phyloP scores from a whole-genome alignment of 805 yeast genomes.

The Hanseniaspora nectarophila region DNA sequence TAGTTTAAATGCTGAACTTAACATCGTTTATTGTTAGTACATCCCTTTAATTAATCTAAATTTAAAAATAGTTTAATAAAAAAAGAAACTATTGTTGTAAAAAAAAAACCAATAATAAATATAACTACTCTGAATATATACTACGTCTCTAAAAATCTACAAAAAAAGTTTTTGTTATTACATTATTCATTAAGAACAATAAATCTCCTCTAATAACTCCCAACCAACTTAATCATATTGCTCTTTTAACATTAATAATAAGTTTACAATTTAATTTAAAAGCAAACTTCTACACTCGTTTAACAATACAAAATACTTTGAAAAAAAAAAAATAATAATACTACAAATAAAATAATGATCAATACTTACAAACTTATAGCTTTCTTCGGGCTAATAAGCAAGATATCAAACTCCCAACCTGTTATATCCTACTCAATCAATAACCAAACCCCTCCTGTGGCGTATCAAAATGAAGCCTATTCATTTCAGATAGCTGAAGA shows the following conservation, averaged over 20 bases:
- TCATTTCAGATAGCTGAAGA: constrained; percentile 54
- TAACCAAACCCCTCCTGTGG: constrained; percentile 80
- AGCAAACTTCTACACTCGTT: too few species aligned
- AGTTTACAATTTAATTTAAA: too few species aligned
- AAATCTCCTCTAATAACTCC: too few species aligned
- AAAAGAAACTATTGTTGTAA: neutral
- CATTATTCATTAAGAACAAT: neutral
- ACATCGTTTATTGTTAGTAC: neutral
- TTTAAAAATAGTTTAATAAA: neutral
- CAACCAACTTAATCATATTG: neutral
- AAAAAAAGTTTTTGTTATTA: neutral
- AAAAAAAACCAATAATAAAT: neutral
- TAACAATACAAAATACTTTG: too few species aligned
- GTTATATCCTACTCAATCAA: constrained; percentile 30
- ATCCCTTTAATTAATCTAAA: too few species aligned
- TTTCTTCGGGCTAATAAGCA: neutral
- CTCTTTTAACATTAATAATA: too few species aligned
- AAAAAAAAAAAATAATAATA: neutral
- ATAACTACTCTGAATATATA: neutral
- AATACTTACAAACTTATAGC: neutral
- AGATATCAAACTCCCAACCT: neutral
- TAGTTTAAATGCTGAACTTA: neutral
- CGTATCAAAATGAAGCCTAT: constrained; percentile 53
- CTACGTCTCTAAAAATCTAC: neutral
- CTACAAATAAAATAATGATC: neutral